Evolutionary conservation across 169 alveolate species (phyloP).

Genomic region (Cryptosporidium muris): DNA sequence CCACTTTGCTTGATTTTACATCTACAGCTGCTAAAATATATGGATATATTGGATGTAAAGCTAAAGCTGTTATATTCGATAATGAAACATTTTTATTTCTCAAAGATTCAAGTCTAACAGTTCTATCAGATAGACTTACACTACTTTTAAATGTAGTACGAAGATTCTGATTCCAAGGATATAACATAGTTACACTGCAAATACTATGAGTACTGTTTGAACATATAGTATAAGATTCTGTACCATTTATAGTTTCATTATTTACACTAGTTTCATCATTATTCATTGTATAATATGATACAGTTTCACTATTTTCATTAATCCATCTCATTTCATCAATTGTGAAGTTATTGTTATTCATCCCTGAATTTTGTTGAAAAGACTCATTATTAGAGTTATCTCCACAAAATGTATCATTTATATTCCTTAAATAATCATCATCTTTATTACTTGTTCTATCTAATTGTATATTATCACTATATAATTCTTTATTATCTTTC

Average conservation of each 20-base stretch:
- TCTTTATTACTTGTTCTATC: conserved; percentile 4
- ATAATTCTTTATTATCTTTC: neutral
- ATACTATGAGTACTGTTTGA: too few relatives aligned
- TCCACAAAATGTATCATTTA: neutral
- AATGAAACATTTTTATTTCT: conserved; percentile 46
- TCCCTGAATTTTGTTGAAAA: too few relatives aligned
- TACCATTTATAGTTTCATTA: too few relatives aligned
- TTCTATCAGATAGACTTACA: conserved; percentile 30
- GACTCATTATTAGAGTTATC: too few relatives aligned
- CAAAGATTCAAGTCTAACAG: conserved; percentile 23
- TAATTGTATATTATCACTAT: neutral
- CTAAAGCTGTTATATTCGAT: conserved; percentile 39
- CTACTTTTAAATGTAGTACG: conserved; percentile 2
- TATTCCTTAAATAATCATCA: neutral
- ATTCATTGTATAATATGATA: too few relatives aligned
- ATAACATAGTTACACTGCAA: too few relatives aligned
- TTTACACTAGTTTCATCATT: neutral
- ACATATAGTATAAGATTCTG: too few relatives aligned
- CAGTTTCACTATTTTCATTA: neutral
- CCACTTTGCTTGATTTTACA: conserved; percentile 43
- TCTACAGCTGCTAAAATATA: conserved; percentile 29
- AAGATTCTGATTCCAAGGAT: too few relatives aligned
- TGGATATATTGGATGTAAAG: conserved; percentile 53
- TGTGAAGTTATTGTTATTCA: neutral
- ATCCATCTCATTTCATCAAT: neutral